phyloP scores from a whole-genome alignment of 2,329 filamentous ascomycete genomes.

The Calcarisporium arbuscula region DNA sequence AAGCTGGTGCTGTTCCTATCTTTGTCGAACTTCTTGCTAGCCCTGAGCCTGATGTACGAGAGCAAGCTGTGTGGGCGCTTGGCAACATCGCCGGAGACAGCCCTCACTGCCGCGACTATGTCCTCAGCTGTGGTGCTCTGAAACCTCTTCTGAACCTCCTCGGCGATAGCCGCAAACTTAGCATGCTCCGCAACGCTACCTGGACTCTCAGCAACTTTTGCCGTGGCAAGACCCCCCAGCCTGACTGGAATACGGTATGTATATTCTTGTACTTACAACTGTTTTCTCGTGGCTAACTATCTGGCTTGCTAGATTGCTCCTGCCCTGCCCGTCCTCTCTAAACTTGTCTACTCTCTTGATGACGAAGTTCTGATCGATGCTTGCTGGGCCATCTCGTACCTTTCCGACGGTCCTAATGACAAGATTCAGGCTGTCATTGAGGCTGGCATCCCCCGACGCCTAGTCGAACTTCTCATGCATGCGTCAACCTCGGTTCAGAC shows the following conservation, averaged over 20 bases:
- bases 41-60: constrained; percentile 93
- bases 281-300: constrained; percentile 8
- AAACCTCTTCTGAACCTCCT: constrained; percentile 84
- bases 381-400: constrained; percentile 98
- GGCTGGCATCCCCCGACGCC: constrained; percentile 89
- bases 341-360: constrained; percentile 96
- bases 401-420: constrained; percentile 96
- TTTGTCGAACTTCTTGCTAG: constrained; percentile 94
- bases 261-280: background rate
- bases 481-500: constrained; percentile 98
- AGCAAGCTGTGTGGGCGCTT: constrained; percentile 97
- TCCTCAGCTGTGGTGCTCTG: constrained; percentile 83
- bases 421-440: constrained; percentile 99
- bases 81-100: constrained; percentile 99
- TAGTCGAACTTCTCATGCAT: constrained; percentile 97
- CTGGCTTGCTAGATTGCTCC: constrained; percentile 67
- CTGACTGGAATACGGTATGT: constrained; percentile 92
- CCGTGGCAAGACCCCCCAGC: constrained; percentile 97
- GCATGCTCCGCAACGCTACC: constrained; percentile 97
- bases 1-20: constrained; percentile 95
- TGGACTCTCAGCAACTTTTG: constrained; percentile 99
- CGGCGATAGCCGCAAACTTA: constrained; percentile 95
- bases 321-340: constrained; percentile 88
- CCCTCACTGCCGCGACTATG: constrained; percentile 94
- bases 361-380: constrained; percentile 98